Evolutionary conservation across 2,329 filamentous ascomycete species (phyloP), one percentile per base, ranked within the genome.

Genomic region (Verticillium dahliae): DNA sequence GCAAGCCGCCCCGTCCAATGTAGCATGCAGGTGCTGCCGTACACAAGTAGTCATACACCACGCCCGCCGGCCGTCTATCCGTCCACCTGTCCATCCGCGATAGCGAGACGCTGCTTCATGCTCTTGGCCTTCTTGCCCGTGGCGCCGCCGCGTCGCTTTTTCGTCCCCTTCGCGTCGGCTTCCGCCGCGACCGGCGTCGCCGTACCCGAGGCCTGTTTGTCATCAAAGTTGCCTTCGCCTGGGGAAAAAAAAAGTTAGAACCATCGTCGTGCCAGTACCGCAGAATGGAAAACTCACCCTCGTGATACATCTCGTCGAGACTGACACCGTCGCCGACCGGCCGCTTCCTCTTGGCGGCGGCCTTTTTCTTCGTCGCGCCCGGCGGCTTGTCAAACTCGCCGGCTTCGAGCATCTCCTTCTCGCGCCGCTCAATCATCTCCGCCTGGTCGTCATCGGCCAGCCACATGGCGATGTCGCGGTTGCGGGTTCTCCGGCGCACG

Each of bases 381-480:
- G 35, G 22, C 7, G 63, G 50, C 76, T 88, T 89, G 50, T 87
- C 84, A 18, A 80, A 76, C 70, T 86, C 86, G 64, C 90, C 90
- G 65, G 85, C 88, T 73, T 91, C 90, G 54, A 91, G 81, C 6
- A 96, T 79, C 74, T 97, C 92, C 67, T 91, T 92, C 77, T 97
- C 95, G 69, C 93, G 92, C 66, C 90, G 87, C 77, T 97, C 94
- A 71, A 99, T 94, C 74, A 95, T 84, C 70, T 95, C 94, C 1
- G 92, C 95, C 73, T 98, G 92, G 62, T 98, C 94, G 67, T 98
- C 95, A 72, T 99, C 95, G 18, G 94, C 94, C 65, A 99, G 87
- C 95, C 95, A 98, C 89, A 98, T 90, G 56, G 95, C 95, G 76
- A 98, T 98, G 71, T 99, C 95, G 77, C 96, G 96, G 73, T 96